phyloP scores from a whole-genome alignment of 306 rosid genomes.

The Hippophae gyantsensis region DNA sequence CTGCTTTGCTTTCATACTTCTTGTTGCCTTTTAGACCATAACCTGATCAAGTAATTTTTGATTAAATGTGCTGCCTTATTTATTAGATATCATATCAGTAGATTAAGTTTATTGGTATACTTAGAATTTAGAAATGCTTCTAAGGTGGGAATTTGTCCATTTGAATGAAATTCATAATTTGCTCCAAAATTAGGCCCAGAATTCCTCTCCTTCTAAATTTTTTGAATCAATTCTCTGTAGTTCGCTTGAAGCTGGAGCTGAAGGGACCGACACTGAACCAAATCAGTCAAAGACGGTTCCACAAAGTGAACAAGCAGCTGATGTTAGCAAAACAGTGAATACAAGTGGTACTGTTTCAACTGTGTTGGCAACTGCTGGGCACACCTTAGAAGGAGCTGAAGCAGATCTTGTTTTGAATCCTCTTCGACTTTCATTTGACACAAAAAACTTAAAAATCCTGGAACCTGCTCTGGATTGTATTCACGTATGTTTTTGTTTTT shows the following conservation, averaged over 20 bases:
- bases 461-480: constrained; percentile 96
- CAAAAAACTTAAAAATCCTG: constrained; percentile 77
- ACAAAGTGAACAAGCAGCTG: constrained; percentile 29
- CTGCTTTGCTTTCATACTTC: not conserved
- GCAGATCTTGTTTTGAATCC: constrained; percentile 88
- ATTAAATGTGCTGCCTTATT: too few relatives aligned
- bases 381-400: constrained; percentile 71
- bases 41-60: not conserved
- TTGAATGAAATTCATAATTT: not conserved
- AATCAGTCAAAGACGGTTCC: constrained; percentile 37
- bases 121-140: too few relatives aligned
- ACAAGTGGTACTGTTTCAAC: constrained; percentile 37
- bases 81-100: too few relatives aligned
- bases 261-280: constrained; percentile 28
- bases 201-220: constrained; percentile 5
- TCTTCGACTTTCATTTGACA: constrained; percentile 83
- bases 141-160: not conserved
- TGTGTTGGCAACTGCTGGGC: constrained; percentile 64
- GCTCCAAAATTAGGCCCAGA: not conserved
- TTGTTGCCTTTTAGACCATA: not conserved
- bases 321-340: constrained; percentile 26
- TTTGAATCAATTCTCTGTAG: constrained; percentile 23
- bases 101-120: too few relatives aligned
- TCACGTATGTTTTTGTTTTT: constrained; percentile 62
- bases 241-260: constrained; percentile 38